Base-by-base conservation (phyloP, 768 basidiomycete species). In the Suillus alpinus region DNA sequence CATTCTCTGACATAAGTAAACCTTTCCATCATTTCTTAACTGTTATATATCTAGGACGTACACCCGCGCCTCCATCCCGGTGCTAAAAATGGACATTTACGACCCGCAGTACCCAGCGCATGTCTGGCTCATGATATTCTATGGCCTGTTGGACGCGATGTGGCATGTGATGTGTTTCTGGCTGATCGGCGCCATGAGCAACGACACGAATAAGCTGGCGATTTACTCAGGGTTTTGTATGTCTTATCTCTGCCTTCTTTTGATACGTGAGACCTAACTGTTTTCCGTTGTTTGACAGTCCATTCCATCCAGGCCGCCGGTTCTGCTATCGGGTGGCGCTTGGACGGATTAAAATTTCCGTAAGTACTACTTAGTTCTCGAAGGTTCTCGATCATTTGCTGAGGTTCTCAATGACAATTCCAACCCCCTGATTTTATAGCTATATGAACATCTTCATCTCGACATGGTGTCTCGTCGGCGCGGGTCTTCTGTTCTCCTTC, bases 171-270 rank as follows among this genome's bases (percentile, higher is more conserved):
- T 82, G 0, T 82, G 83, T 10, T 89, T 91, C 70, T 91, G 88
- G 88, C 77, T 89, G 68, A 88, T 90, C 80, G 91, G 91, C 49
- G 86, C 88, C 9, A 89, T 94, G 86, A 89, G 87, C 29, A 91
- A 92, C 62, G 86, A 91, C 67, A 84, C 87, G 8, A 83, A 79
- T 6, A 90, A 89, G 69, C 81, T 94, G 18, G 91, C 90, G 0
- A 82, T 91, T 69, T 87, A 91, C 67, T 75, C 86, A 8, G 91
- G 92, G 31, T 88, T 92, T 66, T 92, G 89, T 91, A 69, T 64
- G 87, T 77, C 2, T 59, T 14, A 31, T 58, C 56, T 23, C 29
- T 52, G 10, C 14, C 23, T 20, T 47, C 23, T 14, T 47, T 32
- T 44, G n/a, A 41, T 43, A 34, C 37, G 12, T 37, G 6, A 36